phyloP scores from a whole-genome alignment of 768 basidiomycete genomes.

The Macrolepiota albuminosa region DNA sequence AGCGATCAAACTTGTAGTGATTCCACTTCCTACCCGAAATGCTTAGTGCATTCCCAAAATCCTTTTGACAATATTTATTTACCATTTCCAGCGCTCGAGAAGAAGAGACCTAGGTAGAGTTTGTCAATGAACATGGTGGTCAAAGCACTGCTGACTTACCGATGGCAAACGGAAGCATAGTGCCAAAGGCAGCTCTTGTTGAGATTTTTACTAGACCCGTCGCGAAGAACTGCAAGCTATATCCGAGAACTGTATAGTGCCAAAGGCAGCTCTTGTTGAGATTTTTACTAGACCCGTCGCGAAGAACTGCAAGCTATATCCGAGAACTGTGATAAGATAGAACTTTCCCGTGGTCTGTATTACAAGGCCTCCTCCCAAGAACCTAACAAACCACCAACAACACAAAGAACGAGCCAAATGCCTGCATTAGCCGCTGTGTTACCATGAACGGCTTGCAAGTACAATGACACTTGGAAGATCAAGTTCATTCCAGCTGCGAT shows the following conservation, averaged over 20 bases:
- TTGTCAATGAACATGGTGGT: not conserved
- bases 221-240: slow-evolving; percentile 33
- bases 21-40: slow-evolving; percentile 36
- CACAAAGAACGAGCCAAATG: slow-evolving; percentile 44
- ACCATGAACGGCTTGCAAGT: slow-evolving; percentile 52
- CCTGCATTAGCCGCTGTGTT: slow-evolving; percentile 46
- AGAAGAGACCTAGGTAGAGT: slow-evolving; percentile 24
- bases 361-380: slow-evolving; percentile 46
- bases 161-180: slow-evolving; percentile 32
- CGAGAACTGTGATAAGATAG: slow-evolving; percentile 43
- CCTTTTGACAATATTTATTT: not conserved
- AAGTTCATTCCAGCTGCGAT: slow-evolving; percentile 39
- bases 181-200: slow-evolving; percentile 34
- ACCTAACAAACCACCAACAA: slow-evolving; percentile 43
- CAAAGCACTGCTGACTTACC: slow-evolving; percentile 27
- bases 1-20: slow-evolving; percentile 55
- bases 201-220: slow-evolving; percentile 30
- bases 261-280: slow-evolving; percentile 33
- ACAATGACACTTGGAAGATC: slow-evolving; percentile 52
- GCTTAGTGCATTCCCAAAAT: not conserved
- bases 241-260: slow-evolving; percentile 41
- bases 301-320: slow-evolving; percentile 31
- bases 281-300: slow-evolving; percentile 35
- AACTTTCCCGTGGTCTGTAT: slow-evolving; percentile 59
- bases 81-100: slow-evolving; percentile 39